These are phyloP conservation scores for Wickerhamomyces sp. DNA, from an alignment of 1,139 yeast species.

Conservation along the genomic window DNA sequence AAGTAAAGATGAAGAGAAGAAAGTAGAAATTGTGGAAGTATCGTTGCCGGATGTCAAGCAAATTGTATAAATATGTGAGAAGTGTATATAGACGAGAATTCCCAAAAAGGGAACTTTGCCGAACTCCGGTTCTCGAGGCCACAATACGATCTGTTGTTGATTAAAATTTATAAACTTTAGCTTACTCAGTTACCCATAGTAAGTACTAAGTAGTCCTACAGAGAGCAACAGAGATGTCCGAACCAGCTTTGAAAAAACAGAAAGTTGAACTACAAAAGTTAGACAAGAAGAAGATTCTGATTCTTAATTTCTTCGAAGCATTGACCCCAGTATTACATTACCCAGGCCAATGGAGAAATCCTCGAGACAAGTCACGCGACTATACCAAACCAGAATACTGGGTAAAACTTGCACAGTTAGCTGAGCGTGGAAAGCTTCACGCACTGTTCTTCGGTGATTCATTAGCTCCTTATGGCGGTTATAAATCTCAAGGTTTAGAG, in stretches of 20 bases:
- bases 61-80: neutral
- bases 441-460: slow-evolving; percentile 30
- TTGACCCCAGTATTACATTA: slow-evolving; percentile 20
- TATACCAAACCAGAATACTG: slow-evolving; percentile 7
- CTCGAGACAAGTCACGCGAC: slow-evolving; percentile 13
- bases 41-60: neutral
- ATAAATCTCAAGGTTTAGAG: slow-evolving; percentile 4
- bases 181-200: no score
- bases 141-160: no score
- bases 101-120: neutral
- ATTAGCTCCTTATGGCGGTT: slow-evolving; percentile 6
- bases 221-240: neutral
- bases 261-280: neutral
- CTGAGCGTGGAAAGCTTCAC: slow-evolving; percentile 7
- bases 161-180: no score
- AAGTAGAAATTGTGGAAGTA: neutral
- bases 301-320: slow-evolving; percentile 7
- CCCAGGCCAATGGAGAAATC: slow-evolving; percentile 33
- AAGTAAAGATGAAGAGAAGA: slow-evolving; percentile 1
- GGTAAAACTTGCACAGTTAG: slow-evolving; percentile 5
- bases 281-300: slow-evolving; percentile 18
- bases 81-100: no score
- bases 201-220: no score
- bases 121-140: no score
- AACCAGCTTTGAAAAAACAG: slow-evolving; percentile 1